Evolutionary conservation across 1,139 yeast species (phyloP), one percentile per base, ranked within the genome.

Genomic region (Sporopachydermia cereana): DNA sequence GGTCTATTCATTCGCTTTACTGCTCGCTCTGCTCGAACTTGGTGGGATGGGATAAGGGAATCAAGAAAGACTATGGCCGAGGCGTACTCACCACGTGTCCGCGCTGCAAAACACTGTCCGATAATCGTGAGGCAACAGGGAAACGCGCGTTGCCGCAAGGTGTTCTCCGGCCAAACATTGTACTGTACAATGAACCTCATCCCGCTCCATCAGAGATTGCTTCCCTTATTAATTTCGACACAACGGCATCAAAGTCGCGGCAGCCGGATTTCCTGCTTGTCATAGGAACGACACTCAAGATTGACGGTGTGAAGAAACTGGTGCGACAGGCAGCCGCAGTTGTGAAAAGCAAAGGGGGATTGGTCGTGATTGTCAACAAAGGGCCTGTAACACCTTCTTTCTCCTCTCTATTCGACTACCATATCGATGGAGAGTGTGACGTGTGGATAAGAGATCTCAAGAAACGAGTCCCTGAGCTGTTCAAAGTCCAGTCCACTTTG

Each of bases 341-440:
- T 2, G 76, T 83, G 27, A 84, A 77, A 53, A 76, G 68, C 36
- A 67, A 62, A 34, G 69, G 68, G 20, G 91, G 91, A 0, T 66
- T 69, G 43, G 86, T 81, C 2, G 61, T 84, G 2, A 72, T 79
- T 49, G 69, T 83, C 43, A 84, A 84, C 62, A 74, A 74, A 49
- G 74, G 72, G 45, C 76, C 65, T 41, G 59, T 68, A 34, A 63
- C 68, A 29, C 66, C 63, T 46, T 66, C 68, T 50, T 29, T 46
- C 41, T 22, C 25, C 49, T 9, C 45, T 56, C 17, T 49, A 51
- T 21, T 83, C 42, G 91, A 83, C 56, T 84, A 77, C 55, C 91
- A 89, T 66, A 71, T 89, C 3, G 64, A 77, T 46, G 67, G 80
- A 44, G 96, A 86, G 58, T 84, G 96, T 58, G 97, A 89, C 60